Base-by-base conservation (phyloP, 768 basidiomycete genomes). In the Leccinum truebloodii region DNA sequence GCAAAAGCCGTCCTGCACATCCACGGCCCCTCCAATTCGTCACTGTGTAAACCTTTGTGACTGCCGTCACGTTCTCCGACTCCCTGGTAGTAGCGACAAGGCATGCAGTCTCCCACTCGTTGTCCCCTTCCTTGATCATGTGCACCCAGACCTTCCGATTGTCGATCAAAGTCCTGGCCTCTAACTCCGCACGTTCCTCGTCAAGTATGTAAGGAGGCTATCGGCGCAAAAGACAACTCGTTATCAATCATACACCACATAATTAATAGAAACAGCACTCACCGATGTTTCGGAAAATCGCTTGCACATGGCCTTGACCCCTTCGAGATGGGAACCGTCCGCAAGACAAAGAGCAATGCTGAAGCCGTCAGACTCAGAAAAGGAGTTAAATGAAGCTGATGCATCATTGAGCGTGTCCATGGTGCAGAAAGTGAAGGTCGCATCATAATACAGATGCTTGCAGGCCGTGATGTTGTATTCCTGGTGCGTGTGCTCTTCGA, bases 21-120 rank as follows among this genome's bases (percentile, higher is more conserved):
- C 86, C 82, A 1, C 69, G 74, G 0, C 80, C 69, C 49, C 86
- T 77, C 79, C 82, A 87, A 2, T 65, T 39, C 0, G 82, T 76
- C 52, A 79, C 75, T 0, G 90, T 92, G 67, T 77, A 87, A 1
- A 92, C 89, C 70, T 92, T 92, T 41, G 87, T 87, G 50, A 92
- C 84, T 0, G 86, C 82, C 3, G 85, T 83, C 26, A 87, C 80
- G 5, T 66, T 77, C 1, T 79, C 76, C 26, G 79, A 85, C 60
- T 84, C 83, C 12, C 91, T 78, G 8, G 89, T 89, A 30, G 81
- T 83, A 16, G 89, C 89, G 6, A 86, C 86, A 44, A 92, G 83
- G 20, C 80, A 89, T 0, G 89, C 86, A 22, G 86, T 79, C 28
- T 80, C 78, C 51, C 72, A 63, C 0, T 61, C 54, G 56, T 49